A percentile compares a stretch with the other conserved stretches of the same genome.
These are phyloP conservation scores for Cercophora sp. DNA, from an alignment of 495 filamentous ascomycete species.

Conservation along the genomic window DNA sequence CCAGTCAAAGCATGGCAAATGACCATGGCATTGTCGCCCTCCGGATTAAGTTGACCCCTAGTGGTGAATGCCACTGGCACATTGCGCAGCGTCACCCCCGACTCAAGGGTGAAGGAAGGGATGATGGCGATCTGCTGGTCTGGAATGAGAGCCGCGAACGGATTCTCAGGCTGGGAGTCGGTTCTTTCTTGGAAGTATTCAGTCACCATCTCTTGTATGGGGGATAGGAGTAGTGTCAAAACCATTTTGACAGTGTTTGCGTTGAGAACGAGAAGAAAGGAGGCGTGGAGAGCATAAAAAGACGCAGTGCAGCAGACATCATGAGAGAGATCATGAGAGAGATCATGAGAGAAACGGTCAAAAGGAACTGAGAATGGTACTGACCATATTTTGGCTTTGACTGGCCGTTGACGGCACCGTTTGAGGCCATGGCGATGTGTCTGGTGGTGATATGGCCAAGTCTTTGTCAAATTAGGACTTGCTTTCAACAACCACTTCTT, in stretches of 20 bases:
- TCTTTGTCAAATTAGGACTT: too few relatives aligned
- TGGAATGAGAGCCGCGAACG: constrained; percentile 79
- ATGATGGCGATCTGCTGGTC: constrained; percentile 81
- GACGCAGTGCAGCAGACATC: too few relatives aligned
- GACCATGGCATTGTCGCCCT: constrained; percentile 86
- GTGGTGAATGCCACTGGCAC: constrained; percentile 93
- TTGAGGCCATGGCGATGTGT: constrained; percentile 18
- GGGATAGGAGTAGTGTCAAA: background rate
- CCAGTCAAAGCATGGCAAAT: constrained; percentile 97
- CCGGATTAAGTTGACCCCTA: constrained; percentile 67
- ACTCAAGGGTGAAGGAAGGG: constrained; percentile 89
- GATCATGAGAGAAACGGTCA: background rate
- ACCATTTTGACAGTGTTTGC: background rate
- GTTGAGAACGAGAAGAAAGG: background rate
- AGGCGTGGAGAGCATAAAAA: background rate
- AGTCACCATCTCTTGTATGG: constrained; percentile 36
- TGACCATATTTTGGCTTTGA: constrained; percentile 37
- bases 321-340: background rate
- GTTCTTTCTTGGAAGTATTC: constrained; percentile 59
- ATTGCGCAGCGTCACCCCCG: constrained; percentile 79
- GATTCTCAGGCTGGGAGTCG: constrained; percentile 78
- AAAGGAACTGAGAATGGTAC: constrained; percentile 17
- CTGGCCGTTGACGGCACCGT: constrained; percentile 12
- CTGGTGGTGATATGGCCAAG: too few relatives aligned
- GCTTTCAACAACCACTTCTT: too few relatives aligned